Evolutionary conservation across 2,329 filamentous ascomycete genomes (phyloP), one percentile per base, ranked within the genome.

Genomic region (Beauveria asiatica): DNA sequence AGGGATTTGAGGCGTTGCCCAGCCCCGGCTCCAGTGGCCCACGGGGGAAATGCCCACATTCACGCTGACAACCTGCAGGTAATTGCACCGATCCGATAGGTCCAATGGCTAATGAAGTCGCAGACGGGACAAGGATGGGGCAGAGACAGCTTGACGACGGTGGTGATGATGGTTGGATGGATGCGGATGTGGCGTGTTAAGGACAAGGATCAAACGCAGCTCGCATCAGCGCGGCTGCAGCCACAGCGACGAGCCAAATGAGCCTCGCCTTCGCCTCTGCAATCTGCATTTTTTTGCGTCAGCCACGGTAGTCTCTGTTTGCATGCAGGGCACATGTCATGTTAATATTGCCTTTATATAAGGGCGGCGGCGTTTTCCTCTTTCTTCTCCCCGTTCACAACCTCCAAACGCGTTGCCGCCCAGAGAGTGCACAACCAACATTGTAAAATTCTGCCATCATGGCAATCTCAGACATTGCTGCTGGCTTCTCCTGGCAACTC

Each of bases 401-500:
- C n/a, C n/a, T 13, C 4, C 25, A 23, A 55, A 44, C 23, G 25
- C 25, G 23, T 45, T 19, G 27, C 25, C 9, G n/a, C 44, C 27
- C 3, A 21, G 7, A 39, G 27, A 48, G 21, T 37, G 42, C 23
- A 30, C 2, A 42, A 16, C 23, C 17, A 23, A 23, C 37, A 23
- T 7, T 9, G 8, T 33, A 5, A 33, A 11, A 33, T 21, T 5
- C 30, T 21, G 55, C 45, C 63, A 63, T 62, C 62, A 70, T 70
- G 67, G 64, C 64, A 46, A 52, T 68, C 61, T 63, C 56, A 50
- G 64, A 67, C 27, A 57, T 65, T 48, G 39, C 68, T n/a, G 59
- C 63, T 61, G 55, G 56, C 61, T 64, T 68, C 23, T 63, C 63
- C 25, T 69, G 67, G 68, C 60, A 65, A 55, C 67, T 70, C 57